These are phyloP conservation scores for Magnusiomyces sp. DNA, from an alignment of 1,139 yeast species.

Conservation along the genomic window DNA sequence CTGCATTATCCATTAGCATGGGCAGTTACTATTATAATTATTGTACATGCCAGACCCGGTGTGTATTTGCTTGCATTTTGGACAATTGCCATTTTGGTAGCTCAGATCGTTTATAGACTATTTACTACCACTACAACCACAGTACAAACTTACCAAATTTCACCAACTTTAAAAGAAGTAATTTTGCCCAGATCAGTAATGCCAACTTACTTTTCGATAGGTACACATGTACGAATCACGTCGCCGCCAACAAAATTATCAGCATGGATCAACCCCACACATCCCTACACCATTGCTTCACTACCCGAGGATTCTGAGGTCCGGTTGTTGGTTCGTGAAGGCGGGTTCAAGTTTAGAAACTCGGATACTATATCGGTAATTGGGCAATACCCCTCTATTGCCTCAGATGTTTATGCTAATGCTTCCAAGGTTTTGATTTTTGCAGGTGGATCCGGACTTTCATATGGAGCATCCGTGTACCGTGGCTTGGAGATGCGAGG, in stretches of 20 bases:
- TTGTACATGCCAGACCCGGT: slow-evolving; percentile 74
- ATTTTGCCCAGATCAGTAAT: slow-evolving; percentile 30
- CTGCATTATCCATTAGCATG: slow-evolving; percentile 65
- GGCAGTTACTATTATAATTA: slow-evolving; percentile 48
- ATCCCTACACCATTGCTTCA: slow-evolving; percentile 78
- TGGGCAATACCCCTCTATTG: slow-evolving; percentile 30
- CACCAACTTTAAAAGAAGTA: slow-evolving; percentile 29
- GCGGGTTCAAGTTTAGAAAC: slow-evolving; percentile 11
- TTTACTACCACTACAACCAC: slow-evolving; percentile 25
- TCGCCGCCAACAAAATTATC: slow-evolving; percentile 19
- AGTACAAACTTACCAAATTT: slow-evolving; percentile 24
- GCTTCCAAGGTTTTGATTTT: slow-evolving; percentile 50
- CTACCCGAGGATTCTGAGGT: slow-evolving; percentile 43
- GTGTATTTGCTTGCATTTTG: slow-evolving; percentile 44
- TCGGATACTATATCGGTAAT: slow-evolving; percentile 13
- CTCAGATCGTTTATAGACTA: slow-evolving; percentile 33
- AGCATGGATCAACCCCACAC: slow-evolving; percentile 48
- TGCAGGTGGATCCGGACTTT: slow-evolving; percentile 84
- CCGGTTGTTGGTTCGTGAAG: slow-evolving; percentile 38
- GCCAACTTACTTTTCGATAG: slow-evolving; percentile 33
- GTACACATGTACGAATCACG: slow-evolving; percentile 42
- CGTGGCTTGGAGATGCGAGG: slow-evolving; percentile 18
- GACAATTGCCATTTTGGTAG: slow-evolving; percentile 41
- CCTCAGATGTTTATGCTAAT: slow-evolving; percentile 5
- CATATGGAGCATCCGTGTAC: slow-evolving; percentile 55